Conservation (phyloP, 805 yeast species). For the Lipomyces starkeyi region DNA sequence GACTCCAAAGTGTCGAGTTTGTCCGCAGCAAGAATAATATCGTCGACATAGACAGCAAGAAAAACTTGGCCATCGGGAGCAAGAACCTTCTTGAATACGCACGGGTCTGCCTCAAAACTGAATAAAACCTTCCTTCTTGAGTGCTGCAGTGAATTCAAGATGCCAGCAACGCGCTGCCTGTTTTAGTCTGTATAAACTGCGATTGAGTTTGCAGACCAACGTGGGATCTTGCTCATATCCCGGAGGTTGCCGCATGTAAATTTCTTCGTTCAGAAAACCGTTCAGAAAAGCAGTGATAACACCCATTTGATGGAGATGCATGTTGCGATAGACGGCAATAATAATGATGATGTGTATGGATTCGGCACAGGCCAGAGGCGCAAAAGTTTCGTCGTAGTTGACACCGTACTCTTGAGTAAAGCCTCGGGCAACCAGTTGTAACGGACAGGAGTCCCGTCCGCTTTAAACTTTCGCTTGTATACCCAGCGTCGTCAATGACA, state of each 20-base stretch:
- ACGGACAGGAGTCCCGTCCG: slow-evolving; percentile 16
- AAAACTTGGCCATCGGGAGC: too few relatives aligned
- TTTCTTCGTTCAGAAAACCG: slow-evolving; percentile 26
- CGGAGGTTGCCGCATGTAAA: slow-evolving; percentile 21
- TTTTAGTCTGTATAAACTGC: slow-evolving; percentile 24
- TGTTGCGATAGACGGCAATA: not conserved
- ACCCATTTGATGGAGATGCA: slow-evolving; percentile 41
- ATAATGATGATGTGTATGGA: slow-evolving; percentile 21
- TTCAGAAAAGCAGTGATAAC: slow-evolving; percentile 40
- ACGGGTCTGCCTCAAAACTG: slow-evolving; percentile 15
- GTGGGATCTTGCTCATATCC: slow-evolving; percentile 13
- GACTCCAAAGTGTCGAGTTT: slow-evolving; percentile 16
- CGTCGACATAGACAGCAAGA: slow-evolving; percentile 38
- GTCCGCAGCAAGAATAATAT: slow-evolving; percentile 27
- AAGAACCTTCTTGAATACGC: slow-evolving; percentile 14
- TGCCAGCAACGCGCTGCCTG: slow-evolving; percentile 17
- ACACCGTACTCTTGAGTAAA: slow-evolving; percentile 41
- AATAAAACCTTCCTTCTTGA: slow-evolving; percentile 18
- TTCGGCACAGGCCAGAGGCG: slow-evolving; percentile 43
- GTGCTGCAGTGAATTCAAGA: slow-evolving; percentile 12
- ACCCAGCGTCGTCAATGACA: slow-evolving; percentile 39
- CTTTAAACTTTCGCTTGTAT: slow-evolving; percentile 32
- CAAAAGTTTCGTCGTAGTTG: slow-evolving; percentile 42
- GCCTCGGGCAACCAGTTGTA: slow-evolving; percentile 44
- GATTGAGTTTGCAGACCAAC: slow-evolving; percentile 24